Evolutionary conservation across 495 filamentous ascomycete genomes (phyloP), one percentile per base, ranked within the genome.

Genomic region (Bryoglossum gracile): DNA sequence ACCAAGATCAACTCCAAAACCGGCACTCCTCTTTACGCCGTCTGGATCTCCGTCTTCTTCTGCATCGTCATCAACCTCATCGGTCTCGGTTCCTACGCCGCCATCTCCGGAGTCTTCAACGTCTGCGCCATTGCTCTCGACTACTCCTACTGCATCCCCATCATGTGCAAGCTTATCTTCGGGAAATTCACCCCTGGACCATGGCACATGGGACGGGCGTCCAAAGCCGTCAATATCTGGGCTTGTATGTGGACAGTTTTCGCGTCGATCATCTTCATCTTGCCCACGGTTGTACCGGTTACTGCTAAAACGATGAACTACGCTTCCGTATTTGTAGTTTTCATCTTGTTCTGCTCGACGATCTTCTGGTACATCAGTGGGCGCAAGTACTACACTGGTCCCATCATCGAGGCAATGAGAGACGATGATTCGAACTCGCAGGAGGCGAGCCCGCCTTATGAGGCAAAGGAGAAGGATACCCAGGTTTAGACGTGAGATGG

Each of bases 61-160:
- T 78, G 70, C 56, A 73, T 84, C 39, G 63, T 63, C 3, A 81
- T 84, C 58, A 82, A 81, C 55, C 60, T 83, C 54, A 76, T 84
- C 52, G 78, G 72, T n/a, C 63, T 84, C 16, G 78, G 76, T 16
- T 78, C 73, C 13, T 76, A 78, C 46, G 74, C 69, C 42, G 78
- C 80, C 42, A 82, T 83, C 39, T 49, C 62, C 8, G 80, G 76
- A 46, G 75, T 83, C 9, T 83, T 83, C 65, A 82, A 81, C 47
- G 65, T 82, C 9, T 78, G 74, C 48, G 72, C 78, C 16, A 80
- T 83, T 39, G 76, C 77, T 8, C 62, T 82, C n/a, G 80, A 83
- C 56, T 74, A 77, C 68, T 72, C 67, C 33, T 83, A 82, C 62
- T 69, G 73, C 48, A 76, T 82, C 38, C 80, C 80, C 0, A 74